phyloP scores from a whole-genome alignment of 2,329 filamentous ascomycete genomes.

The Epicoccum sorghinum region DNA sequence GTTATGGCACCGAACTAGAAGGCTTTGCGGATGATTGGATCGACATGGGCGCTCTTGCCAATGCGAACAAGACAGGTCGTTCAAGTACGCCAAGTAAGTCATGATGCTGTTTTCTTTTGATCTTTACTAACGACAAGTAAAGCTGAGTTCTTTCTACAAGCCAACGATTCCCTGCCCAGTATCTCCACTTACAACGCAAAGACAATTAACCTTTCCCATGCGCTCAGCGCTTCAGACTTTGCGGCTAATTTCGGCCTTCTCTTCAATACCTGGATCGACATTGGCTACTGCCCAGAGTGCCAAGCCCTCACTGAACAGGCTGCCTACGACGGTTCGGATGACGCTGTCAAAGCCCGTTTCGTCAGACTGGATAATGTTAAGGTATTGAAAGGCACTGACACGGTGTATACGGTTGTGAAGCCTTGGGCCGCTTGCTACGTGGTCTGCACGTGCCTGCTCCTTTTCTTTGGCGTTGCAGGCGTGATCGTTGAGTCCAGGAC shows the following conservation, averaged over 20 bases:
- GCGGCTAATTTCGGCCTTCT: not conserved
- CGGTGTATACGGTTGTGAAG: not conserved
- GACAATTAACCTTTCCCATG: not conserved
- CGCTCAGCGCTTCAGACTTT: not conserved
- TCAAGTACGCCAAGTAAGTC: not conserved
- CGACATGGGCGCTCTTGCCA: not conserved
- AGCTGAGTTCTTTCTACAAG: not conserved
- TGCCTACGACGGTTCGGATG: not conserved
- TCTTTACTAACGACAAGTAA: not conserved
- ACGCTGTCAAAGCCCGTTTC: not conserved
- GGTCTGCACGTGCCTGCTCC: not conserved
- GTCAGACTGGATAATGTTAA: not conserved
- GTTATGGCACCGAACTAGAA: not conserved
- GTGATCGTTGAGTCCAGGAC: not conserved
- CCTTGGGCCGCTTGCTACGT: not conserved
- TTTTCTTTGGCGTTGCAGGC: not conserved
- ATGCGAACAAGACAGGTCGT: not conserved
- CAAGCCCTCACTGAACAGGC: not conserved
- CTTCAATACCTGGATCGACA: not conserved
- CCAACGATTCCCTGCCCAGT: not conserved
- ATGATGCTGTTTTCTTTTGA: not conserved
- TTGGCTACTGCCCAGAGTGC: not conserved
- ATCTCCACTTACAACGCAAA: not conserved
- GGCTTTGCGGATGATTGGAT: not conserved
- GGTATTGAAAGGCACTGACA: not conserved